phyloP scores from a whole-genome alignment of 2,329 filamentous ascomycete species.

The Capronia americana region DNA sequence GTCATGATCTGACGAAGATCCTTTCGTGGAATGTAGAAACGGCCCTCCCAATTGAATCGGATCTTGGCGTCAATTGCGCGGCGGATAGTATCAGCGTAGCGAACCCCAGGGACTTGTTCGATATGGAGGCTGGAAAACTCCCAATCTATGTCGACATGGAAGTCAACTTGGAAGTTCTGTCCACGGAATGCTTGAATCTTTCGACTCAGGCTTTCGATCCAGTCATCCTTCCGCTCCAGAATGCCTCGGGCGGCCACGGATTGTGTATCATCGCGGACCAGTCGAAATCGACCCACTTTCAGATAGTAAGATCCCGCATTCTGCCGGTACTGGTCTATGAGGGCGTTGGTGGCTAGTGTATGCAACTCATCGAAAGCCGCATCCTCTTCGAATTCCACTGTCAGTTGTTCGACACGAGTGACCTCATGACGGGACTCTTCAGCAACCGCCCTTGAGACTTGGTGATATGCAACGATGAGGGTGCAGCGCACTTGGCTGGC shows the following conservation, averaged over 20 bases:
- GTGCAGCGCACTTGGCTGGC: too few relatives aligned
- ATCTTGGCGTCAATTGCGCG: neutral
- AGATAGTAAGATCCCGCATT: too few relatives aligned
- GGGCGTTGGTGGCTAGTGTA: too few relatives aligned
- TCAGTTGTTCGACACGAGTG: too few relatives aligned
- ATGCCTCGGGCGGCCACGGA: conserved; percentile 9
- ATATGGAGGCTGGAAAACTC: neutral
- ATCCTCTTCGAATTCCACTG: too few relatives aligned
- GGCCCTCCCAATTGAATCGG: neutral
- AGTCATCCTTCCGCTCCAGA: conserved; percentile 11
- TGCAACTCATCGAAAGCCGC: too few relatives aligned
- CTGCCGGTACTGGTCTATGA: too few relatives aligned
- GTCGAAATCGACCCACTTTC: too few relatives aligned
- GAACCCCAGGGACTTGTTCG: neutral
- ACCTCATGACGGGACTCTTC: too few relatives aligned
- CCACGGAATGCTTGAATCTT: conserved; percentile 12
- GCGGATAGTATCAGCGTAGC: neutral
- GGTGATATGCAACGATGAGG: too few relatives aligned
- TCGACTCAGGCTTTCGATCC: conserved; percentile 1
- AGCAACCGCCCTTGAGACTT: too few relatives aligned
- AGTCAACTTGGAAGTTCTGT: neutral
- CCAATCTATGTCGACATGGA: neutral
- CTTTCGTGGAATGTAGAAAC: neutral
- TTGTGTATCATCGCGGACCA: conserved; percentile 4
- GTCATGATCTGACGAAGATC: neutral